phyloP scores from a whole-genome alignment of 208 protist species.

The Lotmaria passim region DNA sequence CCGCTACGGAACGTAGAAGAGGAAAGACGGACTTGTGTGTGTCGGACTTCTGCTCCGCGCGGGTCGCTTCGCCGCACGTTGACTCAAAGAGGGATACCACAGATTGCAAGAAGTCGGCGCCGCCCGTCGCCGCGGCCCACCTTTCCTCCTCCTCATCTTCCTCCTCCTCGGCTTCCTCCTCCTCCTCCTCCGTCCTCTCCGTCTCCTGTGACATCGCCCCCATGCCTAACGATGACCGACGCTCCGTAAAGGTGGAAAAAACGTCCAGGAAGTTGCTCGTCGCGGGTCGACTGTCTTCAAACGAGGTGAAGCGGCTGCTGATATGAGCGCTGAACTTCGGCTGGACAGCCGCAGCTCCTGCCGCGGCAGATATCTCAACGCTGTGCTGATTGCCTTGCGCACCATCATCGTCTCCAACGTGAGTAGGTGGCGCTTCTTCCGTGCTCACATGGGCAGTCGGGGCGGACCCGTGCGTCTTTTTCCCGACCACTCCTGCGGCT shows the following conservation, averaged over 20 bases:
- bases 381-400: no score
- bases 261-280: slow-evolving; percentile 5
- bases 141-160: background rate
- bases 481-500: background rate
- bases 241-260: slow-evolving; percentile 6
- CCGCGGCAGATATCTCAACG: no score
- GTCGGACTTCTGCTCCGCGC: background rate
- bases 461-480: no score
- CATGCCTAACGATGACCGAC: background rate
- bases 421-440: background rate
- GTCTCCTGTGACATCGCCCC: background rate
- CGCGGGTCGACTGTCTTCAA: background rate
- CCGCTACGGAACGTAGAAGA: background rate
- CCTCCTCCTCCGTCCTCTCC: background rate
- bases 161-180: background rate
- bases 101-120: no score
- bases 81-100: background rate
- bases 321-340: background rate
- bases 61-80: background rate
- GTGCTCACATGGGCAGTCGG: no score
- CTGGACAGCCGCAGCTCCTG: no score
- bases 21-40: background rate
- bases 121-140: no score
- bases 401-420: no score
- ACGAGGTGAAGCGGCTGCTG: slow-evolving; percentile 5